These are phyloP conservation scores for Gynandropsis gynandra DNA, from an alignment of 345 rosid genomes.

Conservation along the genomic window DNA sequence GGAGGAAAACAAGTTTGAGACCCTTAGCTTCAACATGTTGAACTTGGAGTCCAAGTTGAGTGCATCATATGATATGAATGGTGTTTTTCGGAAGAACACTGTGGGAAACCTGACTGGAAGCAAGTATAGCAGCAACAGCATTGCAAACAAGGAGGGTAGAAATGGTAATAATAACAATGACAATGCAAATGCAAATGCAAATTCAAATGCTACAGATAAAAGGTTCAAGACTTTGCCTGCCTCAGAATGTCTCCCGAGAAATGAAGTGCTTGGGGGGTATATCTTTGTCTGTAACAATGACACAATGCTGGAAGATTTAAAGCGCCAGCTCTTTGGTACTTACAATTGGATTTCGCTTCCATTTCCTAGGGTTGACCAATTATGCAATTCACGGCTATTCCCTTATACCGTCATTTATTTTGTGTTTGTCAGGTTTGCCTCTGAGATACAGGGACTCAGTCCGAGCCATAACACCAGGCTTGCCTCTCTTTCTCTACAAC, in stretches of 20 bases:
- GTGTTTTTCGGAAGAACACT: slow-evolving; percentile 50
- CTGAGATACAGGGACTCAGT: slow-evolving; percentile 96
- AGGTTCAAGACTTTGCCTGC: slow-evolving; percentile 78
- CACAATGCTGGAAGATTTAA: slow-evolving; percentile 92
- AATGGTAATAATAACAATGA: slow-evolving; percentile 36
- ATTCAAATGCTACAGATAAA: slow-evolving; percentile 25
- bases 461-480: slow-evolving; percentile 82
- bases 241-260: slow-evolving; percentile 75
- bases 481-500: slow-evolving; percentile 85
- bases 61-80: slow-evolving; percentile 46
- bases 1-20: slow-evolving; percentile 56
- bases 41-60: slow-evolving; percentile 60
- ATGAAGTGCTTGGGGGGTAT: slow-evolving; percentile 93
- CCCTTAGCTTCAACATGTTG: slow-evolving; percentile 61
- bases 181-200: slow-evolving; percentile 28
- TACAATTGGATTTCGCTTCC: no score
- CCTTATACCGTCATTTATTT: not conserved
- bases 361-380: no score
- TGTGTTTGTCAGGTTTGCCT: slow-evolving; percentile 55
- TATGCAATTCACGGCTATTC: not conserved
- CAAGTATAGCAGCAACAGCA: slow-evolving; percentile 50
- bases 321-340: slow-evolving; percentile 85
- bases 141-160: slow-evolving; percentile 38
- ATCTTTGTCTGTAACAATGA: slow-evolving; percentile 95
- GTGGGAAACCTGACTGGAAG: slow-evolving; percentile 37